Base-by-base conservation (phyloP, 352 stramenopile genomes). In the Pythium insidiosum region DNA sequence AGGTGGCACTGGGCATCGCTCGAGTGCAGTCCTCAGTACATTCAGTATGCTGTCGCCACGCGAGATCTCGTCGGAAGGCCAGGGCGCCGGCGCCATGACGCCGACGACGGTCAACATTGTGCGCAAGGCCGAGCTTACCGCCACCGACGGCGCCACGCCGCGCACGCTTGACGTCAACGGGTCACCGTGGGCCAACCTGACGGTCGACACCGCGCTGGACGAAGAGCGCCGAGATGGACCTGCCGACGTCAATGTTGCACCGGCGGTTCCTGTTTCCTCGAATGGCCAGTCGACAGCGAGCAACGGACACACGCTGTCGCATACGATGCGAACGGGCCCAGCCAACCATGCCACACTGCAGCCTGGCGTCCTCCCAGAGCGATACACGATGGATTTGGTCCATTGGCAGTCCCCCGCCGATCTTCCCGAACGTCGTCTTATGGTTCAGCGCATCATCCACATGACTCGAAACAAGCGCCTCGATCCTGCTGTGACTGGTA, bases 401-500 rank as follows among this genome's bases (percentile, higher is more conserved):
- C 80, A 89, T 45, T 92, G 80, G 80, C 80, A 92, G 64, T 87
- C 76, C n/a, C 73, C 76, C 7, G 73, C 68, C 0, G 80, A 92
- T 53, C 58, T 92, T 2, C 80, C 80, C 0, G 80, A 92, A 48
- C 76, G 80, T 0, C 56, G 80, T 1, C 62, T 92, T 2, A 89
- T 92, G 80, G 80, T 92, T 6, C 80, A 92, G 56, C 74, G 80
- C 23, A 92, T 92, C 56, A 92, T 92, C 49, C 76, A 76, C 25
- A 89, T 92, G 76, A 92, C 80, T 3, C 66, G 73, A 36, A 80
- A 66, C 51, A 86, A 86, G 42, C 55, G 65, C 20, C 52, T 83
- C 21, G 58, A 75, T 18, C 33, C 51, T 0, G 53, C 40, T 0
- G 42, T 43, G 4, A 31, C 41, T 1, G 43, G 55, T 28, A 57